A percentile compares a stretch with the other conserved stretches of the same genome.
These are phyloP conservation scores for Diaporthe nobilis DNA, from an alignment of 2,329 filamentous ascomycete genomes.

Conservation along the genomic window DNA sequence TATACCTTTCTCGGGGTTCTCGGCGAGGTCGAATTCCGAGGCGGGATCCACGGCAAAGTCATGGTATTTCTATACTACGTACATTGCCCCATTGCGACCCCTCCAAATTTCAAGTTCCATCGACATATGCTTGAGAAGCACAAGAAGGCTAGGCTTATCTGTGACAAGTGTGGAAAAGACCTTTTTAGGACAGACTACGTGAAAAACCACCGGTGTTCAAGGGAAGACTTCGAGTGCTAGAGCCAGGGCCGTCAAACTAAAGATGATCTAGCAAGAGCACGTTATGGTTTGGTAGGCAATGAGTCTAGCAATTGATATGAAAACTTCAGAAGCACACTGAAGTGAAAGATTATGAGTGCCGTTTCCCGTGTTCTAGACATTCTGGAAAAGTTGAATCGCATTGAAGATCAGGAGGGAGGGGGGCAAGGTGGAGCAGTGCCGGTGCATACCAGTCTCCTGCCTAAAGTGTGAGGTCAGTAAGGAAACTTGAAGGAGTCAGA, in stretches of 20 bases:
- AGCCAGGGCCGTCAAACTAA: background rate
- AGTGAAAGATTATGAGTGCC: no score
- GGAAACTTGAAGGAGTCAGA: no score
- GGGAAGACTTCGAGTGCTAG: background rate
- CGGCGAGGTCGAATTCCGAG: no score
- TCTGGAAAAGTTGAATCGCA: no score
- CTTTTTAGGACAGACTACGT: background rate
- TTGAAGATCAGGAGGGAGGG: no score
- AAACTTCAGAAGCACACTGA: no score
- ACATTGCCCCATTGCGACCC: background rate
- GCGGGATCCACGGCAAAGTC: no score
- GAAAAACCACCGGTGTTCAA: background rate
- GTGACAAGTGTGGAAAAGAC: background rate
- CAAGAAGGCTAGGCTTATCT: background rate
- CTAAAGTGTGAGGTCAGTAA: no score
- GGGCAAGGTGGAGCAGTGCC: no score
- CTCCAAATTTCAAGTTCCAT: background rate
- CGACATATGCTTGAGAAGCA: background rate
- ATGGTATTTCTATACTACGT: background rate
- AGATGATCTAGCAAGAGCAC: background rate
- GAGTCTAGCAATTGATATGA: background rate
- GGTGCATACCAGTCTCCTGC: no score
- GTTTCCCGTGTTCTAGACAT: no score
- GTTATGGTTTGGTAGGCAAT: background rate
- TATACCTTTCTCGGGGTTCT: no score